Evolutionary conservation across 31 red algal genomes (phyloP).

Genomic region (Asparagopsis taxiformis): DNA sequence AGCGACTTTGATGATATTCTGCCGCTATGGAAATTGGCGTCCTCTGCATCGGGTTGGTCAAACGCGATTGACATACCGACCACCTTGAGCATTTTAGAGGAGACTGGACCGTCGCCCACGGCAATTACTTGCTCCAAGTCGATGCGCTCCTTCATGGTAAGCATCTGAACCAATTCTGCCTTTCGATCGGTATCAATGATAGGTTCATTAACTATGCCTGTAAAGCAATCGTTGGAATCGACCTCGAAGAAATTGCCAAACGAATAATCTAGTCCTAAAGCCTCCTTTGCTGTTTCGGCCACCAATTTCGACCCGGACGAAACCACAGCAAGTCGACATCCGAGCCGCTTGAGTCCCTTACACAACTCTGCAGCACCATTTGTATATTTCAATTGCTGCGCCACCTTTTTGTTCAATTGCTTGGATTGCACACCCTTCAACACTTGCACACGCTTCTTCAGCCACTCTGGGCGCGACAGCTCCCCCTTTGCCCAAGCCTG

Average conservation of each 20-base stretch:
- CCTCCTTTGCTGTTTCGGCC: constrained; percentile 63
- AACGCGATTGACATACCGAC: constrained; percentile 88
- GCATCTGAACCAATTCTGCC: constrained; percentile 78
- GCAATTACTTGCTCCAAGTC: constrained; percentile 85
- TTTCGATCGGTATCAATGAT: constrained; percentile 84
- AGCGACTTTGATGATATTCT: no score
- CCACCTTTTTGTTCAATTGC: constrained; percentile 2
- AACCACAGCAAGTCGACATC: constrained; percentile 81
- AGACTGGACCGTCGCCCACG: constrained; percentile 91
- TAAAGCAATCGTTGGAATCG: constrained; percentile 61
- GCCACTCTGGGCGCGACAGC: constrained; percentile 18
- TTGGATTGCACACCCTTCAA: constrained; percentile 16
- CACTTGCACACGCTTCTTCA: constrained; percentile 15
- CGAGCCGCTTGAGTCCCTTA: constrained; percentile 68
- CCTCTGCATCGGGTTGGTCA: constrained; percentile 72
- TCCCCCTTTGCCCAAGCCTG: neutral
- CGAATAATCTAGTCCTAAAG: constrained; percentile 73
- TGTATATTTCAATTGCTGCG: constrained; percentile 58
- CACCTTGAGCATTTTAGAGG: constrained; percentile 64
- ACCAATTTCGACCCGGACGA: constrained; percentile 69
- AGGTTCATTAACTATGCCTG: constrained; percentile 62
- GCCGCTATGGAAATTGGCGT: no score
- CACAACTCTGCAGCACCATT: constrained; percentile 73
- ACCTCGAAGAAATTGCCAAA: constrained; percentile 84
- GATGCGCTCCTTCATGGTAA: constrained; percentile 89